These are phyloP conservation scores for Glycine soja DNA, from an alignment of 306 rosid genomes.

Conservation along the genomic window DNA sequence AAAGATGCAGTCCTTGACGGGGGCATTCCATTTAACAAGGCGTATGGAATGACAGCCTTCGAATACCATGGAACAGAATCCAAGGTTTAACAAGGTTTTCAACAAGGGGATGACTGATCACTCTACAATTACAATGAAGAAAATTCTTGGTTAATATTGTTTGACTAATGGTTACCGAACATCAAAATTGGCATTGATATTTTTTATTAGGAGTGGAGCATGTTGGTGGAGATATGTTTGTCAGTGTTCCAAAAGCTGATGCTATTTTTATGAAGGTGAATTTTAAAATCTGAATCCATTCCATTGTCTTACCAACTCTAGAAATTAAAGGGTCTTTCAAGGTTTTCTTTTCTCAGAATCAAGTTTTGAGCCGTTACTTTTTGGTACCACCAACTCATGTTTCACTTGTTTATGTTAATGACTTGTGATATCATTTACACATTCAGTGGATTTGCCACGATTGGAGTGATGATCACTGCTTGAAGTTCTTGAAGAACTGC, in stretches of 20 bases:
- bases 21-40: conserved; percentile 93
- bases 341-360: neutral
- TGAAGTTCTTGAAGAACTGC: conserved; percentile 83
- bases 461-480: conserved; percentile 94
- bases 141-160: conserved; percentile 51
- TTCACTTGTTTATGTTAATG: conserved; percentile 31
- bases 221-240: conserved; percentile 97
- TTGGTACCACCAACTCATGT: neutral
- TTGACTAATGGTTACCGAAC: neutral
- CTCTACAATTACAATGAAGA: conserved; percentile 88
- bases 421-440: neutral
- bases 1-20: conserved; percentile 88
- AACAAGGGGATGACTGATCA: conserved; percentile 88
- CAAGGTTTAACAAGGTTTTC: conserved; percentile 90
- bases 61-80: conserved; percentile 75
- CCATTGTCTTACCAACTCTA: neutral
- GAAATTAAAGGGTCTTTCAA: no score
- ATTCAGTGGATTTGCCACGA: conserved; percentile 90
- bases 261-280: conserved; percentile 92
- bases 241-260: conserved; percentile 81
- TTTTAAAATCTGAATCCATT: conserved; percentile 23
- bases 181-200: neutral
- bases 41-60: conserved; percentile 89
- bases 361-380: conserved; percentile 1
- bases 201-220: conserved; percentile 81